phyloP scores from a whole-genome alignment of 2,329 filamentous ascomycete species.

The Claviceps sp. region DNA sequence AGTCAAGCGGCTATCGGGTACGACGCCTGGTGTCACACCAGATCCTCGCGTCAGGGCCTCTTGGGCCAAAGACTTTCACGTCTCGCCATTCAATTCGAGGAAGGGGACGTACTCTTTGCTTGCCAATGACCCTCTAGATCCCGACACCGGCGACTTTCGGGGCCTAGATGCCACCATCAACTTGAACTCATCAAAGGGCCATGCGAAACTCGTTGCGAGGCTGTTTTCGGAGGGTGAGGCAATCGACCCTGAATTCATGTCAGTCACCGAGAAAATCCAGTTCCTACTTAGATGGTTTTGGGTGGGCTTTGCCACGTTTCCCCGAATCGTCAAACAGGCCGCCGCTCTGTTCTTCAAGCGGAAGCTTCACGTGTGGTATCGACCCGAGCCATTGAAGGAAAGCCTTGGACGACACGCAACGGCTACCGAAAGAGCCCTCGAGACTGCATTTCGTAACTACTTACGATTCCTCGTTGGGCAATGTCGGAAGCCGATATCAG shows the following conservation, averaged over 20 bases:
- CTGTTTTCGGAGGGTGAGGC: slow-evolving; percentile 39
- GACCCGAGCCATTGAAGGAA: slow-evolving; percentile 45
- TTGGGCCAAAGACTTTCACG: slow-evolving; percentile 62
- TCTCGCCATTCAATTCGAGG: slow-evolving; percentile 59
- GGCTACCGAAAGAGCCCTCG: slow-evolving; percentile 31
- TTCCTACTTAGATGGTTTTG: slow-evolving; percentile 50
- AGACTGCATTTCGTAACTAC: slow-evolving; percentile 34
- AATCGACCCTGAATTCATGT: slow-evolving; percentile 35
- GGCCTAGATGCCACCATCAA: slow-evolving; percentile 47
- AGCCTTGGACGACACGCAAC: slow-evolving; percentile 43
- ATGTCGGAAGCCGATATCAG: slow-evolving; percentile 27
- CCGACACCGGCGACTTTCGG: slow-evolving; percentile 22
- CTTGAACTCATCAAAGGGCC: slow-evolving; percentile 43
- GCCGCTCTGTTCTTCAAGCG: slow-evolving; percentile 39
- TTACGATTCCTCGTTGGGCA: slow-evolving; percentile 35
- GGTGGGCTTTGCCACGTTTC: slow-evolving; percentile 53
- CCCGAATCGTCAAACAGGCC: slow-evolving; percentile 51
- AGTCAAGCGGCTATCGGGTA: slow-evolving; percentile 5
- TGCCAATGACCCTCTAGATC: slow-evolving; percentile 31
- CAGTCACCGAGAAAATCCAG: slow-evolving; percentile 22
- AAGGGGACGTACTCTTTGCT: slow-evolving; percentile 40
- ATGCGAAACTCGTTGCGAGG: slow-evolving; percentile 47
- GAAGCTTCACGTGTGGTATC: slow-evolving; percentile 49
- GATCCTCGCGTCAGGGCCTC: slow-evolving; percentile 28
- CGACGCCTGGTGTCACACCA: background rate